Evolutionary conservation across 2,329 filamentous ascomycete species (phyloP), one percentile per base, ranked within the genome.

Genomic region (Calonectria honghensis): DNA sequence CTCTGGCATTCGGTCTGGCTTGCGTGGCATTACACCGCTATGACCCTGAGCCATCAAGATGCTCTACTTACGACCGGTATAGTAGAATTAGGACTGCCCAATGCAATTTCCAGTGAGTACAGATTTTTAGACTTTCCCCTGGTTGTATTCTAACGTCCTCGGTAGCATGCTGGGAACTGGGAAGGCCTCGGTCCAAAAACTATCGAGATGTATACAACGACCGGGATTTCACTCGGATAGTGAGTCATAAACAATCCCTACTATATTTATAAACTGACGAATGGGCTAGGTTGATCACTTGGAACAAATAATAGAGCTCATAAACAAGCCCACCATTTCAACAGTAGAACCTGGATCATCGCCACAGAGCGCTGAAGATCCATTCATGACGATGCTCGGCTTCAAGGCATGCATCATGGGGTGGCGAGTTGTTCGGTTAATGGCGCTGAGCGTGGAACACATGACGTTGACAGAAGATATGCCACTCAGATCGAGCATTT

Each of bases 371-470:
- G 54, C 68, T 7, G 73, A 74, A 45, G 73, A 74, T 24, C 69
- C 68, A 1, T 74, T 74, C 48, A 74, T 74, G 63, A 74, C 73
- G 3, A 68, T 74, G 68, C 35, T 74, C 2, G 50, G 54, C 0
- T 74, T 74, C 64, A 74, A 74, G 32, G 63, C 73, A 11, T 72
- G 68, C 11, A 74, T 74, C 18, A 74, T 74, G 69, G 73, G 73
- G 13, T 74, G 73, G 73, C 54, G 73, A 6, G 73, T 74, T 10
- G 73, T 74, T 5, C 64, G 73, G 10, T 31, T 74, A 9, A 74
- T 74, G 73, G 64, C 73, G 4, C 24, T 74, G 1, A 72, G 69
- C 24, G 65, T 72, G 2, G 73, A 74, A 9, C 73, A 72, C 41
- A 50, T 68, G n/a, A 39, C 37, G 9, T 24, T 69, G 32, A 54